These are phyloP conservation scores for Daldinia bambusicola DNA, from an alignment of 495 filamentous ascomycete species.

Conservation along the genomic window DNA sequence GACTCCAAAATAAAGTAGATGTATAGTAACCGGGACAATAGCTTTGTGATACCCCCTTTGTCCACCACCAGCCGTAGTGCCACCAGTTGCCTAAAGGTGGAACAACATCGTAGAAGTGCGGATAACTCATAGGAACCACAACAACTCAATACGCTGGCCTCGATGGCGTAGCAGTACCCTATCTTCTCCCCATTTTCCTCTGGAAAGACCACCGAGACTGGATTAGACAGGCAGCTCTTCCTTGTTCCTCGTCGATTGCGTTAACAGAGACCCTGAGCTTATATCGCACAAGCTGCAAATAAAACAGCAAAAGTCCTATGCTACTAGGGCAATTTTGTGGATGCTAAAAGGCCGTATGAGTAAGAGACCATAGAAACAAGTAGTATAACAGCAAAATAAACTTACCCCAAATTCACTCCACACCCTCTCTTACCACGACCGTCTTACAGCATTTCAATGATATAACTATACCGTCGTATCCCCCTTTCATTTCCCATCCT, in stretches of 20 bases:
- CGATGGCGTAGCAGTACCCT: neutral
- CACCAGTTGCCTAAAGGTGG: neutral
- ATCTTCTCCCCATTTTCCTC: neutral
- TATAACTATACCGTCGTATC: no score
- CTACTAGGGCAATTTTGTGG: neutral
- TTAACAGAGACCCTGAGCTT: neutral
- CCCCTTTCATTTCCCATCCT: constrained; percentile 38
- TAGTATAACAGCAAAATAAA: neutral
- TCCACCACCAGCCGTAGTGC: neutral
- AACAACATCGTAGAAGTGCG: neutral
- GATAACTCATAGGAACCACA: neutral
- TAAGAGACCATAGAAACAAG: neutral
- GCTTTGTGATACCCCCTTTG: neutral
- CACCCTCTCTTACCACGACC: neutral
- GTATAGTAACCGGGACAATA: neutral
- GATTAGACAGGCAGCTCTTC: neutral
- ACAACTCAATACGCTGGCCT: neutral
- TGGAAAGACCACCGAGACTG: neutral
- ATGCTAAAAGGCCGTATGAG: neutral
- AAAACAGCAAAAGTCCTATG: neutral
- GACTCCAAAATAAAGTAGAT: neutral
- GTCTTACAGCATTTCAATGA: neutral
- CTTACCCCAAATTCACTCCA: neutral
- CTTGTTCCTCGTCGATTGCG: neutral
- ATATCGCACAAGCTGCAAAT: neutral